Base-by-base conservation (phyloP, 257 asterid genomes). In the Jaltomata sinuosa region DNA sequence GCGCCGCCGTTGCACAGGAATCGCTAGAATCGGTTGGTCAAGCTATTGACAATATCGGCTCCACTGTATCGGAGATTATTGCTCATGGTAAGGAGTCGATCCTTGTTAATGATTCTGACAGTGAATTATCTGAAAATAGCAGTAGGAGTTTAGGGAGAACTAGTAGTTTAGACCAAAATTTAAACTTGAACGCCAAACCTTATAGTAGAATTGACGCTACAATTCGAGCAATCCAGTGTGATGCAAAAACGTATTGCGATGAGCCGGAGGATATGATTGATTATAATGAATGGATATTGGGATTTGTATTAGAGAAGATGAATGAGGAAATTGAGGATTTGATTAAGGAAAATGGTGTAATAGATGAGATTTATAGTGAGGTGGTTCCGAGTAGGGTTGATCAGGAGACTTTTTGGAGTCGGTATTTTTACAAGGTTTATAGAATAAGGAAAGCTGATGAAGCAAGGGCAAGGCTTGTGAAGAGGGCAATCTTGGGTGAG, bases 21-120 rank as follows among this genome's bases (percentile, higher is more conserved):
- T 92, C 98, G 36, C 94, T 96, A 1, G 97, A 96, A 65, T 91
- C 97, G 53, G 95, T 94, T 47, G 99, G 97, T 8, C 95, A 93
- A 87, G 97, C 92, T 16, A 91, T 96, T 84, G 97, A 93, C 85
- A 90, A 88, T 88, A 90, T 92, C 45, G 94, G 96, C 5, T 88
- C 91, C 64, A 89, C 96, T 11, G 91, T 93, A 19, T 86, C 98
- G 8, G 94, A 85, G 9, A 88, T 93, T 12, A 91, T 95, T 27
- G 72, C 85, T 22, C 92, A 83, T 11, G 93, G 95, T 86, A 93
- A 94, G 84, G 97, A 94, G 22, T 89, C 93, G 77, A 91, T 89
- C 54, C 87, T 92, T 9, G 82, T 22, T 78, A 92, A 80, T 21
- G 90, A 76, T 84, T 85, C 86, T 4, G 87, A 76, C 74, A 54